phyloP scores from a whole-genome alignment of 2,329 filamentous ascomycete species.

The Emericellopsis cladophorae region DNA sequence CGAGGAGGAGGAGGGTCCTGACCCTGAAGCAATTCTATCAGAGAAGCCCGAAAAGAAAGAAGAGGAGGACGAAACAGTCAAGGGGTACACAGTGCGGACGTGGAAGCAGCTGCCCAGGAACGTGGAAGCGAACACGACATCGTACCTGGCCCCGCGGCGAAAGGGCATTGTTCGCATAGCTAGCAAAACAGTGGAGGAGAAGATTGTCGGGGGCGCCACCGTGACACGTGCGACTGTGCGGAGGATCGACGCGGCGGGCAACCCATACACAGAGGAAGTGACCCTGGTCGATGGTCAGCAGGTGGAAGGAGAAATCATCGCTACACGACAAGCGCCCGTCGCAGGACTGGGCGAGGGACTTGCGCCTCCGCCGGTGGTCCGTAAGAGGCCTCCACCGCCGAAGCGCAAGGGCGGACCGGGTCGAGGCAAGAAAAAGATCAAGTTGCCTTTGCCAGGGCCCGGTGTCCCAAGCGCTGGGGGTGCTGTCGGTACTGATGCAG shows the following conservation, averaged over 20 bases:
- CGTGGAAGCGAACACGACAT: constrained; percentile 36
- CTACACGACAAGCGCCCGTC: constrained; percentile 40
- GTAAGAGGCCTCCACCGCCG: constrained; percentile 58
- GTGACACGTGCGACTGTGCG: constrained; percentile 71
- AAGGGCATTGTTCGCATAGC: constrained; percentile 48
- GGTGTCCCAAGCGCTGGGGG: constrained; percentile 14
- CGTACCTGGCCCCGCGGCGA: constrained; percentile 47
- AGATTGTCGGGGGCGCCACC: constrained; percentile 31
- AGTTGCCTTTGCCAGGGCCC: constrained; percentile 27
- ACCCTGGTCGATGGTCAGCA: constrained; percentile 67
- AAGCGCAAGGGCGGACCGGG: constrained; percentile 69
- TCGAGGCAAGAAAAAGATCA: constrained; percentile 69
- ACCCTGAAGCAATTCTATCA: constrained; percentile 27
- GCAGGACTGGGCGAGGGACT: constrained; percentile 41
- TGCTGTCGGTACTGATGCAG: constrained; percentile 21
- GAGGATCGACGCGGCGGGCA: constrained; percentile 65
- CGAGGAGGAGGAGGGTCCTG: constrained; percentile 44
- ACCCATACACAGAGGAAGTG: constrained; percentile 73
- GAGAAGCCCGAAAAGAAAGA: constrained; percentile 45
- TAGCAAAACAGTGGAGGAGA: constrained; percentile 34
- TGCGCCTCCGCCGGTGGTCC: constrained; percentile 22
- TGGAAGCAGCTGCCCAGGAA: constrained; percentile 53
- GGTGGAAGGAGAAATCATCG: constrained; percentile 71
- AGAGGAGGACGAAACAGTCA: constrained; percentile 44
- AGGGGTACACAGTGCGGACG: constrained; percentile 41